Evolutionary conservation across 2,329 filamentous ascomycete species (phyloP).

Genomic region (Penicillium fuscoglaucum): DNA sequence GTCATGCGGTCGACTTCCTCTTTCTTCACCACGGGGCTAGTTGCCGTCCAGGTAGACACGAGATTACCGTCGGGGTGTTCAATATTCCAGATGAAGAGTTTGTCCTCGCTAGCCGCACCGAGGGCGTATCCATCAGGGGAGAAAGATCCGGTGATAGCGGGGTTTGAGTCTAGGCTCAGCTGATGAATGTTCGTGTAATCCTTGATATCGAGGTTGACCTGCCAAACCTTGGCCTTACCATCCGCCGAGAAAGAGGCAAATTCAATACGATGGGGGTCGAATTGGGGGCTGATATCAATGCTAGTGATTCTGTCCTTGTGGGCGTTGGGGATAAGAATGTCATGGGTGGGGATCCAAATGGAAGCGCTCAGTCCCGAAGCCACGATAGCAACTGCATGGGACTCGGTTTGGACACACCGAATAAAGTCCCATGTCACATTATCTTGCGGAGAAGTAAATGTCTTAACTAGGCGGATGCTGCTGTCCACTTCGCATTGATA

Average conservation of each 20-base stretch:
- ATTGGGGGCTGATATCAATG: slow-evolving; percentile 43
- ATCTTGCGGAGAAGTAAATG: slow-evolving; percentile 31
- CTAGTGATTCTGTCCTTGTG: slow-evolving; percentile 47
- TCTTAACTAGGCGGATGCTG: slow-evolving; percentile 40
- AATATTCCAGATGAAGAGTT: slow-evolving; percentile 49
- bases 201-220: slow-evolving; percentile 40
- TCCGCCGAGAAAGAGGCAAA: slow-evolving; percentile 50
- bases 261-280: slow-evolving; percentile 32
- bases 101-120: slow-evolving; percentile 46
- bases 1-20: slow-evolving; percentile 34
- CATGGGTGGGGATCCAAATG: slow-evolving; percentile 49
- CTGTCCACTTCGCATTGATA: slow-evolving; percentile 43
- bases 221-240: slow-evolving; percentile 48
- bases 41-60: slow-evolving; percentile 43
- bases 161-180: slow-evolving; percentile 38
- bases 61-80: slow-evolving; percentile 44
- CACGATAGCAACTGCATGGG: slow-evolving; percentile 39
- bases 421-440: slow-evolving; percentile 45
- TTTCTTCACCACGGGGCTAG: slow-evolving; percentile 33
- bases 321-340: slow-evolving; percentile 40
- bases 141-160: slow-evolving; percentile 46
- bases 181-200: slow-evolving; percentile 40
- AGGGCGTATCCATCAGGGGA: slow-evolving; percentile 51
- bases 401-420: slow-evolving; percentile 33
- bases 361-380: slow-evolving; percentile 41